Percentiles rank a stretch among this genome's conserved stretches.
These are phyloP conservation scores for Gryganskiella cystojenkinii DNA, from an alignment of 192 early-diverging fungal species.

Conservation along the genomic window DNA sequence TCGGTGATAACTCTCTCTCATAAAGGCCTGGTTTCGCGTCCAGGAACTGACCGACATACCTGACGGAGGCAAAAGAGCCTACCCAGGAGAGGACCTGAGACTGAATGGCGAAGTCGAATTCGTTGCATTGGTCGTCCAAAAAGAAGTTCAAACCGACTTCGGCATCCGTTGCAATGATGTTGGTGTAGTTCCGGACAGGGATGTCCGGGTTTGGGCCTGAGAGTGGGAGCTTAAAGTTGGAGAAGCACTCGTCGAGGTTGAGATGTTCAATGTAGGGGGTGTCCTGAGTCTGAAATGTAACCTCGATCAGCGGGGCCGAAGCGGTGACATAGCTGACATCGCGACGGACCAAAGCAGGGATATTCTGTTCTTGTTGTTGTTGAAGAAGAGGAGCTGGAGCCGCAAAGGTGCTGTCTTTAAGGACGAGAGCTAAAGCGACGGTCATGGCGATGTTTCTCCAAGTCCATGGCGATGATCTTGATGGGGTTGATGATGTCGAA, in stretches of 20 bases:
- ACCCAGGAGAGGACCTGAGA: slow-evolving; percentile 12
- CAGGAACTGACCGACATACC: slow-evolving; percentile 30
- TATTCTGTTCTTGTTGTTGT: too few species aligned
- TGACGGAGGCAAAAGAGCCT: slow-evolving; percentile 17
- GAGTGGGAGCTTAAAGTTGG: neutral
- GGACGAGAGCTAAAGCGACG: neutral
- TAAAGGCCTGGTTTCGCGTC: slow-evolving; percentile 33
- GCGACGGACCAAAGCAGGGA: slow-evolving; percentile 19
- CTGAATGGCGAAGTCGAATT: slow-evolving; percentile 40
- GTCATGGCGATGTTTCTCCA: neutral
- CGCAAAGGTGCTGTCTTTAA: slow-evolving; percentile 15
- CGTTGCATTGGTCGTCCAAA: slow-evolving; percentile 35
- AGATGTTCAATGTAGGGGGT: neutral
- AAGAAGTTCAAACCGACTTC: slow-evolving; percentile 35
- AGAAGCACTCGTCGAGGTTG: slow-evolving; percentile 21
- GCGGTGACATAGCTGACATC: slow-evolving; percentile 5
- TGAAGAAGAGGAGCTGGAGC: slow-evolving; percentile 5
- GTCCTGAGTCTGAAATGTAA: slow-evolving; percentile 16
- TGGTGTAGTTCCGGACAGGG: slow-evolving; percentile 8
- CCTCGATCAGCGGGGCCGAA: slow-evolving; percentile 2
- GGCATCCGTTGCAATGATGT: slow-evolving; percentile 2
- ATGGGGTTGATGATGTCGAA: too few species aligned
- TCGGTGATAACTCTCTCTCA: slow-evolving; percentile 29
- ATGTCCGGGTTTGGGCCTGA: neutral
- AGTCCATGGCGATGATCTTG: neutral